Percentiles rank a stretch among this genome's conserved stretches.
These are phyloP conservation scores for Neurospora sublineolata DNA, from an alignment of 495 filamentous ascomycete genomes.

Conservation along the genomic window DNA sequence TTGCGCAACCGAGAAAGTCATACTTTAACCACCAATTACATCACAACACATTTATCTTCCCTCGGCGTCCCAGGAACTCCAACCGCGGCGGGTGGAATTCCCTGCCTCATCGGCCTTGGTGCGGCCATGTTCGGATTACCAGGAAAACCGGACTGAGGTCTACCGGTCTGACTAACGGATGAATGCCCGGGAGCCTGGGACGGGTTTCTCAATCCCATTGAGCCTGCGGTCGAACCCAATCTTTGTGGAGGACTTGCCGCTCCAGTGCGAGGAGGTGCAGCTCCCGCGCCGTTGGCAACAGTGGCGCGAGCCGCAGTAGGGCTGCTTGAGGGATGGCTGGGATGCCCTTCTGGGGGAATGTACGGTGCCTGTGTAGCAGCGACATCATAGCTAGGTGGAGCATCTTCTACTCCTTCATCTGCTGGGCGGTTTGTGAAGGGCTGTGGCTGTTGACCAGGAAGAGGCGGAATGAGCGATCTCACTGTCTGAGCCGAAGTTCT, in stretches of 20 bases:
- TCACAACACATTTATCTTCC: slow-evolving; percentile 26
- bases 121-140: not conserved
- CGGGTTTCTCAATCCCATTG: not conserved
- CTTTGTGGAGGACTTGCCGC: not conserved
- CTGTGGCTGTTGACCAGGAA: slow-evolving; percentile 1
- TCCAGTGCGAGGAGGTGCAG: slow-evolving; percentile 1
- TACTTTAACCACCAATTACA: slow-evolving; percentile 10
- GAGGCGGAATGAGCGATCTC: slow-evolving; percentile 32
- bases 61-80: not conserved
- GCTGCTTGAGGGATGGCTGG: slow-evolving; percentile 40
- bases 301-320: slow-evolving; percentile 4
- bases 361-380: slow-evolving; percentile 54
- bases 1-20: not conserved
- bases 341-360: slow-evolving; percentile 47
- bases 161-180: not conserved
- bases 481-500: slow-evolving; percentile 25
- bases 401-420: slow-evolving; percentile 46
- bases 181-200: not conserved
- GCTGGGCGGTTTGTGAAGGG: slow-evolving; percentile 22
- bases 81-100: slow-evolving; percentile 9
- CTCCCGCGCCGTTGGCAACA: not conserved
- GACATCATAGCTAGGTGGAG: slow-evolving; percentile 77
- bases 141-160: not conserved
- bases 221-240: not conserved
- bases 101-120: slow-evolving; percentile 16